Evolutionary conservation across 768 basidiomycete species (phyloP), one percentile per base, ranked within the genome.

Genomic region (Botryobasidium botryosum): DNA sequence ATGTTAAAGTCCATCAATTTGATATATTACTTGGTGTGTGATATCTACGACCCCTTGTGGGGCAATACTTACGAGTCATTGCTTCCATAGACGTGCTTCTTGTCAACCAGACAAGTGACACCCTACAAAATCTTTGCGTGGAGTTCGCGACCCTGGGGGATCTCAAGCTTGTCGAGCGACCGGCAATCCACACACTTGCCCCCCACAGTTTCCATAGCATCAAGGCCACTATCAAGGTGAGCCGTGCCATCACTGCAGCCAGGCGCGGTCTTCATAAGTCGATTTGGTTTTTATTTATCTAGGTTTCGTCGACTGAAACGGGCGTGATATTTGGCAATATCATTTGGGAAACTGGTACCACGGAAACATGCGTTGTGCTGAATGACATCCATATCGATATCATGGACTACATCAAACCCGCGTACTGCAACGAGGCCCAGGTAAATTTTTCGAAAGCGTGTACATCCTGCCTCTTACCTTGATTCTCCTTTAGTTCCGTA

Each of bases 321-420:
- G 94, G 91, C 35, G 91, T 96, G 50, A 94, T 96, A 53, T 97
- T 97, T 51, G 94, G 94, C 15, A 91, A 86, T 57, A 96, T 96
- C 49, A 75, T 92, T 8, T 97, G 92, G 82, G 88, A 94, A 56
- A 38, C 44, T 18, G 82, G 78, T 33, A 75, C 91, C 56, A 70
- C 78, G 1, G 91, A 94, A 56, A 77, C 79, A 17, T 88, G 82
- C 56, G 91, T 97, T 31, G 91, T 99, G 43, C 61, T 96, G 58
- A 94, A 85, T 58, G 91, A 97, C 63, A 88, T 94, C 41, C 92
- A 96, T 61, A 84, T 96, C 51, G 94, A 99, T 61, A 94, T 99
- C 52, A 91, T 94, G 81, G 86, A 90, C 59, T 94, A 90, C 65
- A 92, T 94, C 65, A 87, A 90, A 62, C 87, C 92, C 4, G 87